Evolutionary conservation across 306 rosid genomes (phyloP), one percentile per base, ranked within the genome.

Genomic region (Argentina anserina): DNA sequence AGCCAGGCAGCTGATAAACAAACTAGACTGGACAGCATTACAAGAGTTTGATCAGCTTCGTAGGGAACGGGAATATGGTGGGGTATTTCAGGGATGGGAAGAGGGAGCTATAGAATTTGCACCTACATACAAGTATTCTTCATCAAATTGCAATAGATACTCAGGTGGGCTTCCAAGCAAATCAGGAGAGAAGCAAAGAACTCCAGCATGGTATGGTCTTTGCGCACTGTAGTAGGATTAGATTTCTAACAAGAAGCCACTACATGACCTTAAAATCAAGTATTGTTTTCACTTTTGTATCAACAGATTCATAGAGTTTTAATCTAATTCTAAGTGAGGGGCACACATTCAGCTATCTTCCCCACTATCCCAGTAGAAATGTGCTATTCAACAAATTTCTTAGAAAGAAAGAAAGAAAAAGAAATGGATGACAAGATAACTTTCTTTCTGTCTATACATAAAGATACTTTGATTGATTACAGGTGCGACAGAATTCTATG

Each of bases 401-500:
- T 66, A 36, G 12, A 1, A 56, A 67, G 69, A 55, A n/a, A 49
- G n/a, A n/a, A n/a, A n/a, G n/a, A n/a, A n/a, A n/a, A 50, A 50
- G 5, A 39, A 53, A 37, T 43, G 67, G 55, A 15, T 36, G 61
- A 70, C 42, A 42, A 40, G 52, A 39, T 7, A 43, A 42, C 6
- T 67, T 1, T 49, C n/a, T 69, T 69, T 70, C 37, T 52, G 39
- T 8, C 20, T 9, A 11, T 52, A 50, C 39, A 25, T 9, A 4
- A 55, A 39, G 28, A 9, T 39, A 23, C 41, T 39, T 39, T 53
- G 49, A 65, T 65, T 10, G 31, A 53, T 49, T 46, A 76, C 87
- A 91, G 99, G 99, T 94, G 99, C 76, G 99, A 94, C 45, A 71
- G 97, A 82, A 91, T 94, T 72, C 76, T 91, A 12, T 94, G 99